These are phyloP conservation scores for Eimeria sp. DNA, from an alignment of 169 alveolate species.

Conservation along the genomic window DNA sequence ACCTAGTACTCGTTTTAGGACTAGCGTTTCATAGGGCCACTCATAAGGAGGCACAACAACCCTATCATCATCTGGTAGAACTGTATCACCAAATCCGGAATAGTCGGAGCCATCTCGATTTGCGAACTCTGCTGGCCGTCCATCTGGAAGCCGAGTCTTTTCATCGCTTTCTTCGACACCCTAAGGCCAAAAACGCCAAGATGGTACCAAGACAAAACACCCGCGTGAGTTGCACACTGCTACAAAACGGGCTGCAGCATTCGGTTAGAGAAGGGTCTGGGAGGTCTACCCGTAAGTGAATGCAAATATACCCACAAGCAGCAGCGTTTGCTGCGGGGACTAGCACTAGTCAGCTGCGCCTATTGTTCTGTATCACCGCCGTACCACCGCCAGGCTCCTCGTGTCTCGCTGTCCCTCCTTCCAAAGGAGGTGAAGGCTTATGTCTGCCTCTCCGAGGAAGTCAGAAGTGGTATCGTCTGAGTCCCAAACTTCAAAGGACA, in stretches of 20 bases:
- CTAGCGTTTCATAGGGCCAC: constrained; percentile 75
- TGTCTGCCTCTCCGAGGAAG: constrained; percentile 86
- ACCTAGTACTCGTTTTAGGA: constrained; percentile 65
- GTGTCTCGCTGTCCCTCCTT: constrained; percentile 82
- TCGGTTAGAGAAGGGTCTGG: not conserved
- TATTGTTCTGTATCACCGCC: not conserved
- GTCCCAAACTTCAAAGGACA: constrained; percentile 87
- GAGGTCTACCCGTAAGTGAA: not conserved
- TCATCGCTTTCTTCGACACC: constrained; percentile 85
- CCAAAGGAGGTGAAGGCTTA: constrained; percentile 80
- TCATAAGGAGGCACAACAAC: constrained; percentile 74
- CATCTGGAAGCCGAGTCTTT: constrained; percentile 79
- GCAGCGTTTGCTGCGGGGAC: not conserved
- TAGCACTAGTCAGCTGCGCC: not conserved
- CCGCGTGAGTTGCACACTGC: not conserved
- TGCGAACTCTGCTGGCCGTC: constrained; percentile 83
- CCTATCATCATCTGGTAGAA: not conserved
- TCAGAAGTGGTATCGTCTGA: constrained; percentile 86
- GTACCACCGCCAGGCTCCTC: constrained; percentile 85
- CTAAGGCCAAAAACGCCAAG: constrained; percentile 24
- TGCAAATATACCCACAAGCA: not conserved
- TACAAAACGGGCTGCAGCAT: not conserved
- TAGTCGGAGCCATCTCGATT: constrained; percentile 52
- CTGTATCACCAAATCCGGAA: constrained; percentile 27
- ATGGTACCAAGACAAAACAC: not conserved